Base-by-base conservation (phyloP, 176 grass and related monocot genomes). In the Aegilops umbellulata region DNA sequence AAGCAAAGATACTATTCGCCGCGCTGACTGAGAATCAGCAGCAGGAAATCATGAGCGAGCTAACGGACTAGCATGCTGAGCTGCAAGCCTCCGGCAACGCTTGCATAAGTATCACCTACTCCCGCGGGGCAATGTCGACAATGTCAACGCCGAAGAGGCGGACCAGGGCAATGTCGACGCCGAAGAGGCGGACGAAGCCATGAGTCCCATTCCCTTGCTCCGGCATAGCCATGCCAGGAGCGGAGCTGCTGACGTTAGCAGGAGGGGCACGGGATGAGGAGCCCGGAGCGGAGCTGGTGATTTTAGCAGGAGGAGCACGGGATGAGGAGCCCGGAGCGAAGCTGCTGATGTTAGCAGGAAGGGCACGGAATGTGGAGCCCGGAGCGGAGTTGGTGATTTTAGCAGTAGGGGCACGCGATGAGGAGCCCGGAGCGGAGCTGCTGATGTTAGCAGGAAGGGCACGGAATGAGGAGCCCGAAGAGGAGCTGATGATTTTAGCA, bases 121-220 rank as follows among this genome's bases (percentile, higher is more conserved):
- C 73, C 26, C 6, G 26, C 25, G 1, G 71, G 23, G 39, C 39
- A 9, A 74, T 26, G 44, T 67, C 2, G 32, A n/a, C n/a, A n/a
- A n/a, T 25, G 42, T 66, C 3, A 24, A 44, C 15, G 6, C 87
- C 76, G 38, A 89, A 85, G 60, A 80, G 67, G 35, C 8, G 67
- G 24, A 75, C 19, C 13, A 57, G 70, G n/a, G 38, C 39, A 8
- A 74, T 26, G 44, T 67, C 2, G 32, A 35, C 15, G 6, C 87
- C 76, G 53, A 89, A 85, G 68, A 80, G 67, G 35, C 9, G 67
- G 25, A 75, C 13, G 13, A 58, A 65, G 31, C 8, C 5, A 2
- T 44, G 7, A 17, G 1, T 16, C 1, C 5, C 30, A 7, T 32
- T 74, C 58, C 55, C 4, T 24, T 4, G 17, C 25, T 16, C 32